These are phyloP conservation scores for Candida coquimbonensis DNA, from an alignment of 805 yeast species.

Conservation along the genomic window DNA sequence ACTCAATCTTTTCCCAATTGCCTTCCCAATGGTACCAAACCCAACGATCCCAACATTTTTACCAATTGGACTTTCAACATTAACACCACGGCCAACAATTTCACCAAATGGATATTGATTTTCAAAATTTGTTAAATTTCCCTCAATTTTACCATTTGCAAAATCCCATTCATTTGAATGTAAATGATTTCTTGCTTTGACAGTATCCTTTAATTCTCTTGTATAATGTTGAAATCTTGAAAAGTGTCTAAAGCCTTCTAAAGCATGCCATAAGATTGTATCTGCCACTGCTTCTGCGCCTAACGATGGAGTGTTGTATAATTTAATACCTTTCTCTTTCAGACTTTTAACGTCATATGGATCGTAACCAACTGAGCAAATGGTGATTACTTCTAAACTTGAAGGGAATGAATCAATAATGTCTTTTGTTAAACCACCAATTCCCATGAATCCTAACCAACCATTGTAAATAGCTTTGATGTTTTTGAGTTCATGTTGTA, in stretches of 20 bases:
- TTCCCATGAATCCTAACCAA: conserved; percentile 45
- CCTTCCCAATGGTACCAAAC: conserved; percentile 54
- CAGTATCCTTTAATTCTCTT: conserved; percentile 31
- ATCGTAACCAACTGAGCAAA: conserved; percentile 55
- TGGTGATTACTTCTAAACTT: conserved; percentile 39
- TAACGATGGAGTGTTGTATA: conserved; percentile 39
- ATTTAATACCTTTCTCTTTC: conserved; percentile 30
- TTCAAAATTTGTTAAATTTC: conserved; percentile 6
- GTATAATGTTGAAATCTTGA: conserved; percentile 29
- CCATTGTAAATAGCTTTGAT: conserved; percentile 52
- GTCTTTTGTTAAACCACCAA: conserved; percentile 44
- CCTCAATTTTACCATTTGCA: conserved; percentile 3
- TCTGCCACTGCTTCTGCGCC: conserved; percentile 64
- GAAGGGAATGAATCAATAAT: conserved; percentile 39
- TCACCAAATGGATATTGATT: conserved; percentile 34
- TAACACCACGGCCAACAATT: conserved; percentile 28
- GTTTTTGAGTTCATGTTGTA: conserved; percentile 28
- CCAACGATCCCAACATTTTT: conserved; percentile 51
- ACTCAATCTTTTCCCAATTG: conserved; percentile 41
- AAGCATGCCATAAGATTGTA: conserved; percentile 47
- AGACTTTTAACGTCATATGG: conserved; percentile 38
- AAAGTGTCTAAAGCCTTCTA: conserved; percentile 49
- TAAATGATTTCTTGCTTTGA: conserved; percentile 31
- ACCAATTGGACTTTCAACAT: conserved; percentile 37
- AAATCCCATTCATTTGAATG: conserved; percentile 23